phyloP scores from a whole-genome alignment of 768 basidiomycete genomes.

The Mycena haematopus region DNA sequence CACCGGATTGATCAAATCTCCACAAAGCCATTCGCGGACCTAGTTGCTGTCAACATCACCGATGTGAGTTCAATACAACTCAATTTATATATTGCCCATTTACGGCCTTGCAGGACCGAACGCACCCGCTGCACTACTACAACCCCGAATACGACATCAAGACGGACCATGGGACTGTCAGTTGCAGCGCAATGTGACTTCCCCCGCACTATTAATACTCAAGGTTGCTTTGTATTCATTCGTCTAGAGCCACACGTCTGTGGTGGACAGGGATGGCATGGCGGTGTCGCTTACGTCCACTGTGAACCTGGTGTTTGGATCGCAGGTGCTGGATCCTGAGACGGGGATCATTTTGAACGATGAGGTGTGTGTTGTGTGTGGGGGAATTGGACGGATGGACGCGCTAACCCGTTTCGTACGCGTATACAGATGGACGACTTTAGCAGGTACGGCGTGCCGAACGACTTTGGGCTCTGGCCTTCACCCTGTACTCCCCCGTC shows the following conservation, averaged over 20 bases:
- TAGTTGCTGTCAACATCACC: slow-evolving; percentile 72
- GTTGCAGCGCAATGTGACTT: slow-evolving; percentile 34
- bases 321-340: slow-evolving; percentile 81
- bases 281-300: slow-evolving; percentile 88
- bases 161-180: slow-evolving; percentile 87
- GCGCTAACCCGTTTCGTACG: slow-evolving; percentile 5
- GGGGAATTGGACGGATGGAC: background rate
- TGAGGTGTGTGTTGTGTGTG: slow-evolving; percentile 69
- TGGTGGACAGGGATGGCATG: slow-evolving; percentile 85
- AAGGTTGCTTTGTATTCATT: background rate
- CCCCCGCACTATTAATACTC: background rate
- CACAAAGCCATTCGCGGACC: slow-evolving; percentile 70
- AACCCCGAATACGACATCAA: slow-evolving; percentile 79
- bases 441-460: slow-evolving; percentile 82
- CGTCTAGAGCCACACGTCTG: slow-evolving; percentile 86
- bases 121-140: slow-evolving; percentile 86
- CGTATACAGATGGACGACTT: slow-evolving; percentile 84
- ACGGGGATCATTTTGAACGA: slow-evolving; percentile 93
- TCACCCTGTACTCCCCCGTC: slow-evolving; percentile 85
- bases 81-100: background rate
- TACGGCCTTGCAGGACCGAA: slow-evolving; percentile 61
- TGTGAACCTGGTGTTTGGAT: slow-evolving; percentile 90
- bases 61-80: slow-evolving; percentile 58
- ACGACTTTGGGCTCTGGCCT: slow-evolving; percentile 82
- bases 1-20: slow-evolving; percentile 66